Percentiles rank a stretch among this genome's conserved stretches.
These are phyloP conservation scores for Camelina laxa DNA, from an alignment of 345 rosid genomes.

Conservation along the genomic window DNA sequence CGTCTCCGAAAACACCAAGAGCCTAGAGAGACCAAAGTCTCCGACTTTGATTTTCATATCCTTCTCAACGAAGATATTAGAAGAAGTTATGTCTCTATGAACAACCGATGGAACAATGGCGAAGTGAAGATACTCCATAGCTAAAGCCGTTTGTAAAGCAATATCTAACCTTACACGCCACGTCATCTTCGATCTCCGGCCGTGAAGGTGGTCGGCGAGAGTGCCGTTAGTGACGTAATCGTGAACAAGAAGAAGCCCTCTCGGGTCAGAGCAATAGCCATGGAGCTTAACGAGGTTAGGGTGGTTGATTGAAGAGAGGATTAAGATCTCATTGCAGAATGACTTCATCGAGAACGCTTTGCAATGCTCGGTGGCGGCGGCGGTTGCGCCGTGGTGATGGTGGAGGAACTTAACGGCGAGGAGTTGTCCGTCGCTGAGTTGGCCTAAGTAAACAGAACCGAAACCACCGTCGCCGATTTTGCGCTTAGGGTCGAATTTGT, in stretches of 20 bases:
- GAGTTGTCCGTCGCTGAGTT: constrained; percentile 67
- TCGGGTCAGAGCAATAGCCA: constrained; percentile 94
- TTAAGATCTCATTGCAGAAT: constrained; percentile 90
- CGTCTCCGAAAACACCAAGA: constrained; percentile 56
- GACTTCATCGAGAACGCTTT: constrained; percentile 71
- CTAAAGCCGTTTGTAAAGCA: constrained; percentile 73
- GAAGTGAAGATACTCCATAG: constrained; percentile 81
- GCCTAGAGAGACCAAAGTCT: constrained; percentile 86
- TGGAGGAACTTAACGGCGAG: constrained; percentile 92
- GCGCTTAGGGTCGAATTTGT: constrained; percentile 73
- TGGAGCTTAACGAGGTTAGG: constrained; percentile 90
- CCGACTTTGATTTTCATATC: constrained; percentile 90
- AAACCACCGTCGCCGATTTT: constrained; percentile 96
- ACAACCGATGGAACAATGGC: constrained; percentile 69
- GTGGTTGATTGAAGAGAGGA: constrained; percentile 79
- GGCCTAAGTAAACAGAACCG: constrained; percentile 83
- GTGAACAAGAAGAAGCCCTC: constrained; percentile 86
- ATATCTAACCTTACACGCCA: constrained; percentile 87
- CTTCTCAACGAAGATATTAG: constrained; percentile 83
- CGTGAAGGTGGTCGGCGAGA: constrained; percentile 87
- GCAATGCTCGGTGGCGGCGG: constrained; percentile 46
- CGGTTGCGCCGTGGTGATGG: constrained; percentile 55
- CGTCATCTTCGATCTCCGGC: constrained; percentile 49
- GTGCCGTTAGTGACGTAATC: constrained; percentile 91
- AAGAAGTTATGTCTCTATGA: constrained; percentile 82